These are phyloP conservation scores for Chaetomiaceae sp. DNA, from an alignment of 2,329 filamentous ascomycete species.

Conservation along the genomic window DNA sequence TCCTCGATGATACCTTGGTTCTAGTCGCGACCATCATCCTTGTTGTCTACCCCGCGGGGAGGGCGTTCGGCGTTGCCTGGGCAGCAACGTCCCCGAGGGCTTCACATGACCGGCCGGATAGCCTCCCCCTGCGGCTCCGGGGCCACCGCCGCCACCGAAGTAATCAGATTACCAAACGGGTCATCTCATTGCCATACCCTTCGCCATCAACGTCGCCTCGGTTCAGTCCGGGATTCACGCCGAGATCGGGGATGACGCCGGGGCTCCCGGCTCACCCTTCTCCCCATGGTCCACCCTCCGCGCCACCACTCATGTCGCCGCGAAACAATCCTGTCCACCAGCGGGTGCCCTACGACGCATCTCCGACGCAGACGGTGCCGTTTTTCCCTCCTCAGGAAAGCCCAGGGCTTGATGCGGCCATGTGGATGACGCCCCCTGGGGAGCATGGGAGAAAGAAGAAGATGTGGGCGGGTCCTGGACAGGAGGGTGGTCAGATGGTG, in stretches of 20 bases:
- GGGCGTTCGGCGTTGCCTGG: constrained; percentile 39
- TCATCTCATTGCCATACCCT: constrained; percentile 16
- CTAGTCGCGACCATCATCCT: constrained; percentile 35
- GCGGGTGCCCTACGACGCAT: constrained; percentile 10
- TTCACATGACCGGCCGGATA: neutral
- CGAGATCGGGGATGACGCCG: constrained; percentile 1
- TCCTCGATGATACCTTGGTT: constrained; percentile 39
- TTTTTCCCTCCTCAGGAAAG: constrained; percentile 10
- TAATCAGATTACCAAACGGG: constrained; percentile 5
- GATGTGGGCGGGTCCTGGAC: neutral
- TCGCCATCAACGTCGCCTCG: neutral
- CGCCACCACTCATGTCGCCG: constrained; percentile 13
- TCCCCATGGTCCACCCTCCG: neutral
- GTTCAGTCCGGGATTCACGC: constrained; percentile 6
- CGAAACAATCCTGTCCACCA: constrained; percentile 18
- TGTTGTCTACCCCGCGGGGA: constrained; percentile 35
- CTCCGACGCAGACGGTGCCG: constrained; percentile 10
- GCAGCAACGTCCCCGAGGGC: constrained; percentile 33
- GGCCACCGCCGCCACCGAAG: constrained; percentile 6
- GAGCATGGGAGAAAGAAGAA: constrained; percentile 5
- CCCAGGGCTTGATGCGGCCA: constrained; percentile 5
- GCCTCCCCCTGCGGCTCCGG: constrained; percentile 15
- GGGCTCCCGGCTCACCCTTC: constrained; percentile 14
- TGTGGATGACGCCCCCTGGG: neutral
- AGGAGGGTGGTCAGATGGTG: constrained; percentile 4